Percentiles rank a stretch among this genome's conserved stretches.
Conservation (phyloP, 805 yeast species). For the Saccharomycopsis fermentans region DNA sequence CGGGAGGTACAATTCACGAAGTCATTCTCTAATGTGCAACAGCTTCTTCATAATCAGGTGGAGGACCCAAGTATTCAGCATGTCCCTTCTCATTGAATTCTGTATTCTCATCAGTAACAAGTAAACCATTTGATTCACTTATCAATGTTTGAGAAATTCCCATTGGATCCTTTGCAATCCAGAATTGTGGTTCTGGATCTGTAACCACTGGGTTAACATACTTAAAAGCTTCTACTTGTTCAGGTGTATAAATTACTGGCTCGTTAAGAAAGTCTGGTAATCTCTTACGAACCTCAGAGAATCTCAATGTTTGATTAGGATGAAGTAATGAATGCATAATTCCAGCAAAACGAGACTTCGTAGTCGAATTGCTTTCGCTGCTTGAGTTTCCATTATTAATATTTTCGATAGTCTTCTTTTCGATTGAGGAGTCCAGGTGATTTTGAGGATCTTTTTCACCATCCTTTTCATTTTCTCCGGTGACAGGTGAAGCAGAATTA, state of each 20-base stretch:
- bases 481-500: background rate
- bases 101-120: conserved; percentile 50
- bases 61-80: conserved; percentile 46
- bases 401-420: background rate
- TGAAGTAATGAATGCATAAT: conserved; percentile 29
- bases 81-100: conserved; percentile 47
- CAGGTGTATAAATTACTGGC: conserved; percentile 19
- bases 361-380: background rate
- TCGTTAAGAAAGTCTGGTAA: conserved; percentile 30
- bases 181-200: conserved; percentile 51
- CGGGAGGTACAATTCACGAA: background rate
- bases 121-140: conserved; percentile 44
- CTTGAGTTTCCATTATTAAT: background rate
- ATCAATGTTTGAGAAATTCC: conserved; percentile 58
- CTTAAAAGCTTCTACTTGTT: conserved; percentile 30
- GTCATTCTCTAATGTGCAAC: conserved; percentile 21
- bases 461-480: background rate
- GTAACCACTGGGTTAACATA: conserved; percentile 49
- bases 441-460: background rate
- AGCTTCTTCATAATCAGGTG: conserved; percentile 57
- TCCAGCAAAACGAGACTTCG: conserved; percentile 4
- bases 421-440: conserved; percentile 5
- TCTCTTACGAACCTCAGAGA: conserved; percentile 30
- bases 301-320: conserved; percentile 33
- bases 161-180: conserved; percentile 62